A percentile compares a stretch with the other conserved stretches of the same genome.
phyloP scores from a whole-genome alignment of 345 rosid species.

The Corymbia maculata region DNA sequence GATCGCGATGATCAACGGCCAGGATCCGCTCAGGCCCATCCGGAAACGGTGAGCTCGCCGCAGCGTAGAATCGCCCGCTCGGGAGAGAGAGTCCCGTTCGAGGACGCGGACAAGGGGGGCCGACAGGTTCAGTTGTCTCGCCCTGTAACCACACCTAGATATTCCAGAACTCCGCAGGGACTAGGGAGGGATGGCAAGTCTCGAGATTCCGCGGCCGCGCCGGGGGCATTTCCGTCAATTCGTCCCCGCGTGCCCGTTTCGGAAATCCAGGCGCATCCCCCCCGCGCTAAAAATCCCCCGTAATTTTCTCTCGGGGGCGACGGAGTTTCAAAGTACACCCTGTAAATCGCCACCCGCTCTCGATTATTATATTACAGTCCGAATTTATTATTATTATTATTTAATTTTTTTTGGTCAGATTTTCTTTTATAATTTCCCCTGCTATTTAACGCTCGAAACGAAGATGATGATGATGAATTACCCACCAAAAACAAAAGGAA shows the following conservation, averaged over 20 bases:
- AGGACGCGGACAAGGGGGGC: not conserved
- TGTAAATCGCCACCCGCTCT: not conserved
- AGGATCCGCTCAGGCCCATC: not conserved
- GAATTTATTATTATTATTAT: too few species aligned
- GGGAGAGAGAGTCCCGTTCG: not conserved
- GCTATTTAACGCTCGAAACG: not conserved
- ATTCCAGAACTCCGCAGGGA: not conserved
- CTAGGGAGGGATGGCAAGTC: not conserved
- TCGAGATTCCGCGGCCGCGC: not conserved
- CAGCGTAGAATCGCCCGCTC: not conserved
- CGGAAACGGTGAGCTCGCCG: not conserved
- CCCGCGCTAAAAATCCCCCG: conserved; percentile 5
- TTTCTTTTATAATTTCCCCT: not conserved
- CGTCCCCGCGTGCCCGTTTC: not conserved
- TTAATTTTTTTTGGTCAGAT: too few species aligned
- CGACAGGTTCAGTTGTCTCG: not conserved
- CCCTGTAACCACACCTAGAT: not conserved
- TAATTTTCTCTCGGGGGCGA: conserved; percentile 7
- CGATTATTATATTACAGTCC: not conserved
- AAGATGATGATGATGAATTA: not conserved
- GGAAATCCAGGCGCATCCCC: conserved; percentile 16
- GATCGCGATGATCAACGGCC: not conserved
- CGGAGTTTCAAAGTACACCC: conserved; percentile 7
- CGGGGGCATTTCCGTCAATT: not conserved
- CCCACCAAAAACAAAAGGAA: too few species aligned